Conservation (phyloP, 179 eudicot species). For the Patellifolia procumbens region DNA sequence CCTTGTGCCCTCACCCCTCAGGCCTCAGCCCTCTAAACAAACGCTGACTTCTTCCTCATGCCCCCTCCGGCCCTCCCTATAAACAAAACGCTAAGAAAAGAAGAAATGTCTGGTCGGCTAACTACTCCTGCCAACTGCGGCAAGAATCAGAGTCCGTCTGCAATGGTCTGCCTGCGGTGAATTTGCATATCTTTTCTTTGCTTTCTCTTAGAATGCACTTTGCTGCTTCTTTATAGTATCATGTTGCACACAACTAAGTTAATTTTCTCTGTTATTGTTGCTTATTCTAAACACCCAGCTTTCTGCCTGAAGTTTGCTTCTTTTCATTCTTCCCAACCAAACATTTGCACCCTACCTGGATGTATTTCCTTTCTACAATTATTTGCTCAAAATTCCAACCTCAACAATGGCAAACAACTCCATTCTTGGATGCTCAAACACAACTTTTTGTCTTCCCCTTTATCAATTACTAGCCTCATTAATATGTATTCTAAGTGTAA, state of each 20-base stretch:
- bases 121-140: too few species aligned
- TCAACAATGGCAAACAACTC: constrained; percentile 47
- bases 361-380: constrained; percentile 51
- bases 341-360: constrained; percentile 23
- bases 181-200: too few species aligned
- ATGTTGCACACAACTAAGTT: constrained; percentile 13
- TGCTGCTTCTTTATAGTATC: neutral
- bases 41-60: too few species aligned
- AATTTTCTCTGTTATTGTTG: constrained; percentile 6
- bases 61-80: too few species aligned
- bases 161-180: too few species aligned
- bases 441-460: constrained; percentile 46
- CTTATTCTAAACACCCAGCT: neutral
- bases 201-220: too few species aligned
- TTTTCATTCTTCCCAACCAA: constrained; percentile 1
- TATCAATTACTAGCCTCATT: constrained; percentile 61
- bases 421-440: constrained; percentile 54
- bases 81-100: too few species aligned
- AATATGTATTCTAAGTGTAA: constrained; percentile 78
- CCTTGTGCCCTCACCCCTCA: too few species aligned
- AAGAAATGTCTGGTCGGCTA: too few species aligned
- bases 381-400: constrained; percentile 41
- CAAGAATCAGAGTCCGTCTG: too few species aligned
- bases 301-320: constrained; percentile 6
- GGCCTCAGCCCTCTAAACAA: too few species aligned